Percentiles rank a stretch among this genome's conserved stretches.
phyloP scores from a whole-genome alignment of 2,329 filamentous ascomycete species.

The Fusarium abutilonis region DNA sequence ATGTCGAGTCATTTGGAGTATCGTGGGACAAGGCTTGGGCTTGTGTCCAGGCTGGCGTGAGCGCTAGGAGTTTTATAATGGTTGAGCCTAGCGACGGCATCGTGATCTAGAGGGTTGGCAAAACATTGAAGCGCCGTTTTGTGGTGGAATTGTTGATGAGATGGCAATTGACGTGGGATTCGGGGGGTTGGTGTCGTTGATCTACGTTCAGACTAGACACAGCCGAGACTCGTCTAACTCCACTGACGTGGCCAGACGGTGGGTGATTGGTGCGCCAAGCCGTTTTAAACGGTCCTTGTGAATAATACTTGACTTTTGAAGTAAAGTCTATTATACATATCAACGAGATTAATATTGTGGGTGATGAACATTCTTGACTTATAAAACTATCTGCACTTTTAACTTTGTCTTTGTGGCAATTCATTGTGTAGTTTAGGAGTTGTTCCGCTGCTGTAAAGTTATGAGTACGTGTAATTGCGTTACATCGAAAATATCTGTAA shows the following conservation, averaged over 20 bases:
- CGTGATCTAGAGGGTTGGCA: constrained; percentile 20
- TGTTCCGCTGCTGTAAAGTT: too few relatives aligned
- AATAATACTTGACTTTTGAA: neutral
- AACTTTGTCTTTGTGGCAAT: too few relatives aligned
- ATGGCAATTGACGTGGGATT: neutral
- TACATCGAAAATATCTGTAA: too few relatives aligned
- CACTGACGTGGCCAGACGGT: constrained; percentile 10
- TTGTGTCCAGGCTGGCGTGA: constrained; percentile 19
- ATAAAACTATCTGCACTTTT: too few relatives aligned
- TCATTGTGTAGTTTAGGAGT: too few relatives aligned
- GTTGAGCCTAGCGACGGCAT: constrained; percentile 36
- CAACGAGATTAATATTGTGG: too few relatives aligned
- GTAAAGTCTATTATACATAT: neutral
- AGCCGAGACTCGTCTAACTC: constrained; percentile 19
- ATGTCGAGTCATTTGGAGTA: constrained; percentile 21
- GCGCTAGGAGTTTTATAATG: constrained; percentile 19
- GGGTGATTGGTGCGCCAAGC: constrained; percentile 19
- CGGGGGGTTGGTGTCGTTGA: constrained; percentile 19
- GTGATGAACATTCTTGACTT: too few relatives aligned
- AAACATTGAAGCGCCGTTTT: constrained; percentile 28
- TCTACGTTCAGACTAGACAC: constrained; percentile 20
- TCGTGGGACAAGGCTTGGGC: constrained; percentile 14
- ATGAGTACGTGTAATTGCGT: too few relatives aligned
- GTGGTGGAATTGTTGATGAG: constrained; percentile 1
- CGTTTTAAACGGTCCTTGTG: neutral